A percentile compares a stretch with the other conserved stretches of the same genome.
phyloP scores from a whole-genome alignment of 345 rosid genomes.

The Trapa bicornis region DNA sequence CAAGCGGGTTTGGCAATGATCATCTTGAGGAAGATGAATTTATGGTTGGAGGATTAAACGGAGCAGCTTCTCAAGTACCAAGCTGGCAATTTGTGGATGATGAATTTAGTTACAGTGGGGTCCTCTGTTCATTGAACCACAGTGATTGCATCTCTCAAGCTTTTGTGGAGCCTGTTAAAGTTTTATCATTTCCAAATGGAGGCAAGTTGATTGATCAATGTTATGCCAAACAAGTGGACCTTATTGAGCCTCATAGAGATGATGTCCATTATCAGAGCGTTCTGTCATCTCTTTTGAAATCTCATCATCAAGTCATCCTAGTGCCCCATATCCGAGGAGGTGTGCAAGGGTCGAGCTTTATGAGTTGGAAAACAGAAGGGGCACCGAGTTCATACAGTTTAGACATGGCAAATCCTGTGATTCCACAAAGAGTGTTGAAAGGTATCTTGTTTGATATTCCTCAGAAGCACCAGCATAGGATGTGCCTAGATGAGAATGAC shows the following conservation, averaged over 20 bases:
- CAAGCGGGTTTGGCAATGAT: slow-evolving; percentile 28
- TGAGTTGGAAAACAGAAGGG: slow-evolving; percentile 40
- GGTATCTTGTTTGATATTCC: slow-evolving; percentile 68
- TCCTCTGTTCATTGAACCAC: slow-evolving; percentile 46
- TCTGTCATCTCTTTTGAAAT: slow-evolving; percentile 48
- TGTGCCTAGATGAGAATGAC: slow-evolving; percentile 23
- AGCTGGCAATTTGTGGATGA: slow-evolving; percentile 62
- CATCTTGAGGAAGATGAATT: slow-evolving; percentile 38
- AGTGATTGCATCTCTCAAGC: slow-evolving; percentile 71
- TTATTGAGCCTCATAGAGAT: slow-evolving; percentile 23
- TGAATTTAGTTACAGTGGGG: slow-evolving; percentile 44
- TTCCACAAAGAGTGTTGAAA: slow-evolving; percentile 54
- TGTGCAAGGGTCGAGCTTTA: slow-evolving; percentile 47
- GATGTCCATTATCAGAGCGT: slow-evolving; percentile 56
- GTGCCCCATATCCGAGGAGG: slow-evolving; percentile 37
- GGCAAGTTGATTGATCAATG: slow-evolving; percentile 18
- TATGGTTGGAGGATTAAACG: slow-evolving; percentile 42
- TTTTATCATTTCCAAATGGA: slow-evolving; percentile 21
- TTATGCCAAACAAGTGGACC: slow-evolving; percentile 20
- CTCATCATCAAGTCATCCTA: slow-evolving; percentile 43
- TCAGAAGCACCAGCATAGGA: slow-evolving; percentile 28
- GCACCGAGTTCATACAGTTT: slow-evolving; percentile 10
- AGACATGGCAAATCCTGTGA: slow-evolving; percentile 8
- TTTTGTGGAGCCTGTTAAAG: slow-evolving; percentile 34
- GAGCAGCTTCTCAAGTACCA: slow-evolving; percentile 55